Conservation (phyloP, 371 early-diverging fungal genomes). For the Actinomortierella wolfii region DNA sequence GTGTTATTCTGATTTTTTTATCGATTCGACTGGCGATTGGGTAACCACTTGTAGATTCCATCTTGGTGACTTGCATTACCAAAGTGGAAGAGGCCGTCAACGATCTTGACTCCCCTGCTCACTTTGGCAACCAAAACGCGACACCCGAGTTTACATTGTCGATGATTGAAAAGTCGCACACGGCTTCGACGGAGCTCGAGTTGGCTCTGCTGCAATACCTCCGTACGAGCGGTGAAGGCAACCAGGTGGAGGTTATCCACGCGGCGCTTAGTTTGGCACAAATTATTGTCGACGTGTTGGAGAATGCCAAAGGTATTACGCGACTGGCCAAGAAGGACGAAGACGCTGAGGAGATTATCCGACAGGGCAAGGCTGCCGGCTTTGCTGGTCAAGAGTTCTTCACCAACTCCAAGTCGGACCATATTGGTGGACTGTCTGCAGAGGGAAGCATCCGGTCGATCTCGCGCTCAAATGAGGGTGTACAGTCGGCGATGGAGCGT, state of each 20-base stretch:
- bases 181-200: slow-evolving; percentile 80
- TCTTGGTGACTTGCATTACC: slow-evolving; percentile 84
- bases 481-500: slow-evolving; percentile 72
- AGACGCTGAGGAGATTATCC: slow-evolving; percentile 74
- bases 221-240: slow-evolving; percentile 61
- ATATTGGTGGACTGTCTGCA: slow-evolving; percentile 72
- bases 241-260: slow-evolving; percentile 87
- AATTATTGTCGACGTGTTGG: slow-evolving; percentile 78
- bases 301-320: slow-evolving; percentile 89
- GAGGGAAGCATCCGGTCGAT: slow-evolving; percentile 75
- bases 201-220: slow-evolving; percentile 75
- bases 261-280: slow-evolving; percentile 84
- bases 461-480: slow-evolving; percentile 72
- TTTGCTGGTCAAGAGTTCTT: slow-evolving; percentile 78
- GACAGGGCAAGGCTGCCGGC: slow-evolving; percentile 71
- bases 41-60: slow-evolving; percentile 78
- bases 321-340: slow-evolving; percentile 85
- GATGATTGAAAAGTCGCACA: slow-evolving; percentile 86
- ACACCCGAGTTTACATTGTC: slow-evolving; percentile 92
- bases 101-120: slow-evolving; percentile 79
- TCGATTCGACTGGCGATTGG: no score
- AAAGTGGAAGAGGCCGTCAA: slow-evolving; percentile 89
- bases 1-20: background rate
- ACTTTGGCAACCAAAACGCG: slow-evolving; percentile 85
- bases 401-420: slow-evolving; percentile 80